phyloP scores from a whole-genome alignment of 164 flowering plant genomes.

The Vitis vinifera region ASM3070453v1 NC_081807.1:4548501-4549000 shows the following conservation, averaged over 20 bases:
- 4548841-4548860: too few species aligned
- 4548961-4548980: neutral
- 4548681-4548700: neutral
- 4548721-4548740: too few species aligned
- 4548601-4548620: too few species aligned
- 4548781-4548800: too few species aligned
- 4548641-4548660: neutral
- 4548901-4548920: neutral
- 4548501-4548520: neutral
- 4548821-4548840: too few species aligned
- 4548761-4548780: too few species aligned
- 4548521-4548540: constrained; percentile 11
- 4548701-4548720: constrained; percentile 3
- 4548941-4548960: neutral
- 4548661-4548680: neutral
- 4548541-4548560: constrained; percentile 7
- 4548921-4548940: neutral
- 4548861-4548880: too few species aligned
- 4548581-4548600: neutral
- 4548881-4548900: neutral
- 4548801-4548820: too few species aligned
- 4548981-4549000: neutral
- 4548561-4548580: constrained; percentile 13
- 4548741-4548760: too few species aligned
- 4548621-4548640: neutral